phyloP scores from a whole-genome alignment of 139 green algal species.

The Marvania coccoides region DNA sequence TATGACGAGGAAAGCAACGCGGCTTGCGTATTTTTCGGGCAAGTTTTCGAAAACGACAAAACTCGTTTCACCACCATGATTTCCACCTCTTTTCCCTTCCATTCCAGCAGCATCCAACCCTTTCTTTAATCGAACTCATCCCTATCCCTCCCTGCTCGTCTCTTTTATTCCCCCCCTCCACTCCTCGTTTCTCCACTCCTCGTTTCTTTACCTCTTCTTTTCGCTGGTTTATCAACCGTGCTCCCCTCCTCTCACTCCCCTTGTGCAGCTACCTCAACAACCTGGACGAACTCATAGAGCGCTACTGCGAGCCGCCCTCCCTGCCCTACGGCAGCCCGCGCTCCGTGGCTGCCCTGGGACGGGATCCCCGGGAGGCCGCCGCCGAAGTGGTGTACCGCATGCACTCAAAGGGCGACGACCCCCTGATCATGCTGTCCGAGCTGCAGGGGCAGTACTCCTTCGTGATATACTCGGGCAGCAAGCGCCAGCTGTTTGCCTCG shows the following conservation, averaged over 20 bases:
- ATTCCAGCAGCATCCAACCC: too few relatives aligned
- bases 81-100: too few relatives aligned
- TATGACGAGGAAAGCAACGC: conserved; percentile 17
- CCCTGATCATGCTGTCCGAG: conserved; percentile 59
- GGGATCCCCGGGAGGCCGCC: conserved; percentile 23
- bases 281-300: conserved; percentile 39
- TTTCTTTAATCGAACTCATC: too few relatives aligned
- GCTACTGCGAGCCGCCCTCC: conserved; percentile 1
- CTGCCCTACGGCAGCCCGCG: conserved; percentile 5
- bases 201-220: too few relatives aligned
- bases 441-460: conserved; percentile 73
- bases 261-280: conserved; percentile 45
- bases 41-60: too few relatives aligned
- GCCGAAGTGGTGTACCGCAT: conserved; percentile 36
- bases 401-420: conserved; percentile 37
- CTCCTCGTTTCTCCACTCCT: too few relatives aligned
- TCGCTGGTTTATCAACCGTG: too few relatives aligned
- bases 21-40: conserved; percentile 23
- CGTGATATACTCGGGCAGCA: conserved; percentile 51
- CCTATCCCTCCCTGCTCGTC: too few relatives aligned
- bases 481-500: conserved; percentile 56
- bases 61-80: too few relatives aligned
- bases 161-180: too few relatives aligned
- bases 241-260: conserved; percentile 4
- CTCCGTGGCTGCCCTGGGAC: conserved; percentile 18